These are phyloP conservation scores for Phytophthora pinifolia DNA, from an alignment of 352 stramenopile genomes.

Conservation along the genomic window DNA sequence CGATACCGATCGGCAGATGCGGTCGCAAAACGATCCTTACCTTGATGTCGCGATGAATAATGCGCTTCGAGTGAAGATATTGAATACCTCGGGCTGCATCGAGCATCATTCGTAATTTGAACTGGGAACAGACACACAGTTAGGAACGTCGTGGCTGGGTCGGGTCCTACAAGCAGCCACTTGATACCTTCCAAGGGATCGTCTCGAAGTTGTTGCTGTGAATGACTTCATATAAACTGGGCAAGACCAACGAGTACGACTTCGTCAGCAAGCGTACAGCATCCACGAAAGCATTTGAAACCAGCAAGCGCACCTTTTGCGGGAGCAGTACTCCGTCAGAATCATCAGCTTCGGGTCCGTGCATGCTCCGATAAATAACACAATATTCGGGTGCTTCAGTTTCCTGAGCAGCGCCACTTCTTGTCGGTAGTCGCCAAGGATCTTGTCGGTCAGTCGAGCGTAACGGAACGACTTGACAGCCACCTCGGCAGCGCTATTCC, in stretches of 20 bases:
- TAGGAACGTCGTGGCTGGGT: background rate
- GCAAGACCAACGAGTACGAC: constrained; percentile 1
- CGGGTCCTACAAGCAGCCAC: background rate
- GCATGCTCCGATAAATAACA: constrained; percentile 90
- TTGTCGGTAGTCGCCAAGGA: constrained; percentile 81
- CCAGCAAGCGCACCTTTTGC: constrained; percentile 63
- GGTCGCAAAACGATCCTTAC: constrained; percentile 24
- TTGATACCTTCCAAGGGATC: constrained; percentile 88
- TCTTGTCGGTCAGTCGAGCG: constrained; percentile 87
- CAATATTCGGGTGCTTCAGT: constrained; percentile 90
- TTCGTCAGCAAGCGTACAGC: background rate
- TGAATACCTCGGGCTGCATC: constrained; percentile 87
- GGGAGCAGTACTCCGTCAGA: constrained; percentile 88
- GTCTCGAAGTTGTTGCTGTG: constrained; percentile 87
- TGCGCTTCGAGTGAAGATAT: constrained; percentile 85
- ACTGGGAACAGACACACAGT: constrained; percentile 41
- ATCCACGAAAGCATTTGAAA: background rate
- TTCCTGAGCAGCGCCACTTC: constrained; percentile 87
- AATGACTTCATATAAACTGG: constrained; percentile 88
- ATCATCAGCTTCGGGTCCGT: constrained; percentile 90
- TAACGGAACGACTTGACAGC: constrained; percentile 89
- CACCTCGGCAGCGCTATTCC: constrained; percentile 81
- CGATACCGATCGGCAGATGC: background rate
- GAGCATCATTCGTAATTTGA: constrained; percentile 91
- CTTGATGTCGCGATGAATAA: constrained; percentile 92